phyloP scores from a whole-genome alignment of 768 basidiomycete genomes.

The Pseudohyphozyma bogoriensis region DNA sequence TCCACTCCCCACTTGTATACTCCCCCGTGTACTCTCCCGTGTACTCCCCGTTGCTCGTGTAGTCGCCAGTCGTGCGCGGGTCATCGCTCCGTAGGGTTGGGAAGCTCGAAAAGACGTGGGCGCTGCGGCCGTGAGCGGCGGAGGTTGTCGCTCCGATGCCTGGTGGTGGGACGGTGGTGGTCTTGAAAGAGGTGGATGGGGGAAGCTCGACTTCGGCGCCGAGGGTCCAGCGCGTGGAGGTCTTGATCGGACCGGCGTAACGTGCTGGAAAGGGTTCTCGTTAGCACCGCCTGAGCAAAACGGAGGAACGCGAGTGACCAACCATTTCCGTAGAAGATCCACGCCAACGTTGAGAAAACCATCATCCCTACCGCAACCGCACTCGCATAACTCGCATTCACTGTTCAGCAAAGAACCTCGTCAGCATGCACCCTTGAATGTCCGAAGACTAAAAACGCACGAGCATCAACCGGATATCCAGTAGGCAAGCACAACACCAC shows the following conservation, averaged over 20 bases:
- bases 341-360: slow-evolving; percentile 35
- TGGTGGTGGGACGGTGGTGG: neutral
- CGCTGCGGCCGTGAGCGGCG: slow-evolving; percentile 8
- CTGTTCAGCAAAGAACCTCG: slow-evolving; percentile 17
- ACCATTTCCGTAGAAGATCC: slow-evolving; percentile 39
- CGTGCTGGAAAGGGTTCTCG: slow-evolving; percentile 17
- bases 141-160: slow-evolving; percentile 6
- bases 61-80: too few relatives aligned
- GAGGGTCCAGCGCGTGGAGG: slow-evolving; percentile 41
- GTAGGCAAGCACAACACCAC: slow-evolving; percentile 36
- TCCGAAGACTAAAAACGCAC: slow-evolving; percentile 19
- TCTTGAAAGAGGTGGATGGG: neutral
- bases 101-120: slow-evolving; percentile 23
- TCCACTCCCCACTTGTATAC: too few relatives aligned
- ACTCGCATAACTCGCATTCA: slow-evolving; percentile 37
- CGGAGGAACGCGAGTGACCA: neutral
- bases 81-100: too few relatives aligned
- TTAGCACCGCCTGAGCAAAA: neutral
- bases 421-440: neutral
- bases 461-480: slow-evolving; percentile 34
- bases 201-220: slow-evolving; percentile 40
- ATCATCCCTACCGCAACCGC: slow-evolving; percentile 36
- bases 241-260: slow-evolving; percentile 42
- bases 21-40: too few relatives aligned
- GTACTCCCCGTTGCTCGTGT: too few relatives aligned